These are phyloP conservation scores for Caryocar brasiliense DNA, from an alignment of 441 rosid genomes.

Conservation along the genomic window DNA sequence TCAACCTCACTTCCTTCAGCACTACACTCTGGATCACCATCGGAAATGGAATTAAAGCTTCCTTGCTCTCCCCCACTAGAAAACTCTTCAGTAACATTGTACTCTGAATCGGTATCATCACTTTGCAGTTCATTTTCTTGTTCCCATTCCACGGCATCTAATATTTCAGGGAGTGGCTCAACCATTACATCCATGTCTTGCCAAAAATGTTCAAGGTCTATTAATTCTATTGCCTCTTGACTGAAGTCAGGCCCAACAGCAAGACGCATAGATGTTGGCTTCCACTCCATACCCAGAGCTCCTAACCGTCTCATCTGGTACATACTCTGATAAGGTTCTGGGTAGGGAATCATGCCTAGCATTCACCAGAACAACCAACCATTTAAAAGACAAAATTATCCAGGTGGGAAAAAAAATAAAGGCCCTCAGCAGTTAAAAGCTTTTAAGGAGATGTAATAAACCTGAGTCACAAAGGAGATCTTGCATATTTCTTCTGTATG, in stretches of 20 bases:
- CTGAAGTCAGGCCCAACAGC: conserved; percentile 86
- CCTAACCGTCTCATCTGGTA: conserved; percentile 94
- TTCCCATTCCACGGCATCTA: conserved; percentile 89
- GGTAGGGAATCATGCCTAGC: conserved; percentile 82
- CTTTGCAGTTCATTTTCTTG: conserved; percentile 67
- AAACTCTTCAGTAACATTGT: conserved; percentile 72
- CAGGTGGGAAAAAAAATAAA: conserved; percentile 2
- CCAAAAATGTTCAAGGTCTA: no score
- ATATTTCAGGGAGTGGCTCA: conserved; percentile 77
- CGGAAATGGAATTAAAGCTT: conserved; percentile 47
- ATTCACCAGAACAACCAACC: conserved; percentile 15
- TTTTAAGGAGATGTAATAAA: conserved; percentile 18
- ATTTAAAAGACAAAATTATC: conserved; percentile 13
- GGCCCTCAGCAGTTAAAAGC: conserved; percentile 9
- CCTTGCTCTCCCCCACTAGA: conserved; percentile 67
- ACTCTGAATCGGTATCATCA: conserved; percentile 95
- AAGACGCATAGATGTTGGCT: conserved; percentile 62
- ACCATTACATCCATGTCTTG: conserved; percentile 64
- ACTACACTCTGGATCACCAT: conserved; percentile 58
- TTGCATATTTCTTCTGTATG: conserved; percentile 91
- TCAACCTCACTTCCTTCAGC: conserved; percentile 55
- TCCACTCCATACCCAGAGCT: conserved; percentile 89
- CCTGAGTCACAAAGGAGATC: conserved; percentile 97
- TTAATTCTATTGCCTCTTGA: conserved; percentile 66
- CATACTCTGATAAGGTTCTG: conserved; percentile 93